Base-by-base conservation (phyloP, 306 rosid genomes). In the Calophaca sinica region DNA sequence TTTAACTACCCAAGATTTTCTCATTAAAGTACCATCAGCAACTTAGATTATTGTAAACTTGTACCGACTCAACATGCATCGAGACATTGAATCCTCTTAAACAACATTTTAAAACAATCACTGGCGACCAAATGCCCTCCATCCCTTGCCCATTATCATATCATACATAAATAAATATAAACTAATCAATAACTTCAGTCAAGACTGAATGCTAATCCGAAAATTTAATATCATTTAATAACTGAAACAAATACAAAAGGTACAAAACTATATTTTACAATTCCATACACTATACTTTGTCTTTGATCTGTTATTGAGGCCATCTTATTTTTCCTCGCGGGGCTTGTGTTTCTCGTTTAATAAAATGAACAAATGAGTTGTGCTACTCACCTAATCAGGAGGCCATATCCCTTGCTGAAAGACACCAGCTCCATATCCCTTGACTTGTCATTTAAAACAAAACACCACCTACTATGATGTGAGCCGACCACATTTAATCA, bases 281-380 rank as follows among this genome's bases (percentile, higher is more conserved):
- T 78, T 75, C 84, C 57, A 73, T 80, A 44, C 67, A 80, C 80
- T 84, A 71, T 75, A 44, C 38, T 72, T 80, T 82, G 77, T 74
- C 83, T 76, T 74, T 67, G 68, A 80, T 80, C 79, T 73, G 54
- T 57, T 73, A 48, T 57, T 33, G 81, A 66, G 80, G 79, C 45
- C 65, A 57, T 50, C 71, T 72, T 64, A 3, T 45, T 66, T 77
- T 55, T 62, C 82, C 80, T 83, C 82, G 1, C 70, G 60, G 74
- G 65, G 31, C 67, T 14, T 42, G 33, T 44, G 51, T 72, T 74
- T 62, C 73, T 70, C 63, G 68, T 90, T 82, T 72, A 59, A 80
- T 74, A 65, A 82, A 85, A 93, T 85, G 84, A 90, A 93, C 80
- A 86, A 93, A 87, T 84, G 87, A 69, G 77, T 81, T 88, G 80